Conservation (phyloP, 2,329 filamentous ascomycete species). For the Exophiala oligosperma region DNA sequence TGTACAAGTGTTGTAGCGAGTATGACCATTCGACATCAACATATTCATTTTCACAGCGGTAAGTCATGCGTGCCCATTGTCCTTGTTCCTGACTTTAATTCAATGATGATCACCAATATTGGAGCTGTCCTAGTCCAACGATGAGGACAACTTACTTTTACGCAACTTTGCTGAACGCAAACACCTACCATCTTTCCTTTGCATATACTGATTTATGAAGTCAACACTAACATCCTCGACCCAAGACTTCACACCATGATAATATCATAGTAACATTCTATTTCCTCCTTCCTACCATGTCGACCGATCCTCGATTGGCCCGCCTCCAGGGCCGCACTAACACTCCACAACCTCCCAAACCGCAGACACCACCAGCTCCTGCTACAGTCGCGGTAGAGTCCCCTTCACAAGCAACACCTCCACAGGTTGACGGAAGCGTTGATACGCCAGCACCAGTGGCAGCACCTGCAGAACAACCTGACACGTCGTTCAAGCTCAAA, state of each 20-base stretch:
- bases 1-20: too few species aligned
- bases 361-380: slow-evolving; percentile 8
- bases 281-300: slow-evolving; percentile 34
- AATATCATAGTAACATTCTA: slow-evolving; percentile 3
- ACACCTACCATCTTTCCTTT: slow-evolving; percentile 13
- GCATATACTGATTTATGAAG: not conserved
- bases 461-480: slow-evolving; percentile 17
- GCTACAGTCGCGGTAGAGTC: not conserved
- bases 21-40: too few species aligned
- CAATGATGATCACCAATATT: slow-evolving; percentile 35
- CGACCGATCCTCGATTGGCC: slow-evolving; percentile 53
- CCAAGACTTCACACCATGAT: slow-evolving; percentile 4
- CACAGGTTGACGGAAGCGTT: slow-evolving; percentile 20
- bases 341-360: slow-evolving; percentile 37
- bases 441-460: slow-evolving; percentile 16
- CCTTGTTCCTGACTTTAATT: not conserved
- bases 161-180: slow-evolving; percentile 23
- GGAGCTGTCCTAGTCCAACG: slow-evolving; percentile 34
- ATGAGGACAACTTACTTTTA: slow-evolving; percentile 31
- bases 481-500: slow-evolving; percentile 75
- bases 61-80: not conserved
- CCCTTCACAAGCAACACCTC: not conserved
- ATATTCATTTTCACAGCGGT: not conserved
- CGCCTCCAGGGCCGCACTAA: slow-evolving; percentile 45
- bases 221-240: not conserved